A percentile compares a stretch with the other conserved stretches of the same genome.
phyloP scores from a whole-genome alignment of 768 basidiomycete genomes.

The Lactifluus hygrophoroides region DNA sequence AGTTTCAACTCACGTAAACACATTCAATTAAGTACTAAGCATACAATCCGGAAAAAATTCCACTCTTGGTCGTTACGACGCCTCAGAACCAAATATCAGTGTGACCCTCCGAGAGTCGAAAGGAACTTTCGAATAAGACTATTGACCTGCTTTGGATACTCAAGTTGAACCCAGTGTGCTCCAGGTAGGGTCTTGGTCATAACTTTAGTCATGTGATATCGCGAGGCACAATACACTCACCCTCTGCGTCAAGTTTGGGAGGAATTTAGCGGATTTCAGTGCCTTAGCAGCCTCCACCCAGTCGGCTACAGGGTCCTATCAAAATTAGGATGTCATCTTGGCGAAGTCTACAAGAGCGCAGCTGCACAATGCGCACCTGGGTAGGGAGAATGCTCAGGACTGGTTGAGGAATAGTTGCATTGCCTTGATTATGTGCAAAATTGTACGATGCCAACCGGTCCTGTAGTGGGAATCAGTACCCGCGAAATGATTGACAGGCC shows the following conservation, averaged over 20 bases:
- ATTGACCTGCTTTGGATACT: conserved; percentile 48
- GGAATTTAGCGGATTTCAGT: conserved; percentile 24
- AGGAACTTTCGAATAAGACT: conserved; percentile 45
- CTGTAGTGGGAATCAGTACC: conserved; percentile 21
- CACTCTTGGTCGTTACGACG: too few species aligned
- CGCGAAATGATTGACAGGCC: conserved; percentile 23
- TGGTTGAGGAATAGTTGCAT: conserved; percentile 35
- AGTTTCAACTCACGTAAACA: too few species aligned
- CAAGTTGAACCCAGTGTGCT: conserved; percentile 66
- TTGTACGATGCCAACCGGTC: conserved; percentile 32
- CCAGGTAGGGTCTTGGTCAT: conserved; percentile 37
- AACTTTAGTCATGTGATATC: background rate
- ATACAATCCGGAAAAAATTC: too few species aligned
- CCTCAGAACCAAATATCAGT: background rate
- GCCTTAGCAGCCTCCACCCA: conserved; percentile 28
- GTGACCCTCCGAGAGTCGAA: conserved; percentile 5
- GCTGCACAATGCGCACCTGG: conserved; percentile 17
- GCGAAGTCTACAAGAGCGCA: background rate
- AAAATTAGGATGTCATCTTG: background rate
- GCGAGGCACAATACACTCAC: conserved; percentile 22
- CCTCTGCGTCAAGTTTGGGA: conserved; percentile 30
- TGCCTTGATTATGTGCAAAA: conserved; percentile 33
- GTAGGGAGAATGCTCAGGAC: conserved; percentile 33
- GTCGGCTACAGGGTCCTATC: conserved; percentile 37
- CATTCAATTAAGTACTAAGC: too few species aligned